Conservation (phyloP, 345 rosid genomes). For the Lenwebbia sp. region DNA sequence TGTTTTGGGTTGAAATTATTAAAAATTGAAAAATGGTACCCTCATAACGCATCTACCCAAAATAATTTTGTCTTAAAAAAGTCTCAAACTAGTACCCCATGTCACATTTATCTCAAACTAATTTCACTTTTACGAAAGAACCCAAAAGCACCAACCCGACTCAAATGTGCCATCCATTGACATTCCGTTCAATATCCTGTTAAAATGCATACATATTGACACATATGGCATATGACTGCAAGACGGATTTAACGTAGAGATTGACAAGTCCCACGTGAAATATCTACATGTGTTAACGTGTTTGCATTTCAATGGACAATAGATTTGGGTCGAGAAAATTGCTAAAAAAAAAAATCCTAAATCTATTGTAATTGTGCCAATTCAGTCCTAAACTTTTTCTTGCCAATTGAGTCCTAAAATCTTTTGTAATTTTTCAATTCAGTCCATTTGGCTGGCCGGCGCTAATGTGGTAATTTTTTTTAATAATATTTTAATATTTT, state of each 20-base stretch:
- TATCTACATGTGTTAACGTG: background rate
- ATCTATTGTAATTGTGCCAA: too few species aligned
- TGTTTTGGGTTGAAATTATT: background rate
- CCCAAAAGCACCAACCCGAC: background rate
- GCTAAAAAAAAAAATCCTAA: too few species aligned
- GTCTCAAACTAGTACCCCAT: background rate
- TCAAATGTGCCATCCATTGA: background rate
- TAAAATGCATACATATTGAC: background rate
- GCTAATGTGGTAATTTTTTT: too few species aligned
- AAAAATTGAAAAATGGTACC: background rate
- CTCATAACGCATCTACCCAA: too few species aligned
- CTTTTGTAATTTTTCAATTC: too few species aligned
- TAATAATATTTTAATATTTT: too few species aligned
- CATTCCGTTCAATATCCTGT: background rate
- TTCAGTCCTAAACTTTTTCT: too few species aligned
- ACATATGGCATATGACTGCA: fast-evolving
- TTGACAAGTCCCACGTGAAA: fast-evolving
- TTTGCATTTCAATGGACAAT: background rate
- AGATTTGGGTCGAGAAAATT: background rate
- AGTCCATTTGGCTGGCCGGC: too few species aligned
- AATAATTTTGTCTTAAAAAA: background rate
- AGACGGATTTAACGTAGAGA: background rate
- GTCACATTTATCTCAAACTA: background rate
- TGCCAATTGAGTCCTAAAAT: too few species aligned
- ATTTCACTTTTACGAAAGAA: background rate